Evolutionary conservation across 352 stramenopile species (phyloP), one percentile per base, ranked within the genome.

Genomic region (Phytophthora ramorum): DNA sequence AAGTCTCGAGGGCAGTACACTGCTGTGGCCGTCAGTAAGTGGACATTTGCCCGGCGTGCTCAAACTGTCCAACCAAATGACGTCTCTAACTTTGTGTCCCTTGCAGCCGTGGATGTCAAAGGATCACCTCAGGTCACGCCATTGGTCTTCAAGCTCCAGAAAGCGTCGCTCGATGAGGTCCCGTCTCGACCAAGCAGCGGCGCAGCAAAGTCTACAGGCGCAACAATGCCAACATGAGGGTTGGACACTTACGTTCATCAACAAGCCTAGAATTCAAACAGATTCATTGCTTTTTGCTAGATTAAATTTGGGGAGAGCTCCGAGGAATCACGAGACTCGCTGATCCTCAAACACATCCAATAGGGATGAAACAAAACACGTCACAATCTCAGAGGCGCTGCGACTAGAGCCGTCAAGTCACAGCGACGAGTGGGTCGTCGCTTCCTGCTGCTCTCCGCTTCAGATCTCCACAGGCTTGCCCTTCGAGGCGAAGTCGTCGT

Each of bases 401-500:
- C 26, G 19, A 50, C 38, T 40, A 37, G 12, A 65, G 26, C 30
- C 16, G 17, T 16, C 43, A 45, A 38, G 20, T 77, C 55, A 65
- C 50, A 78, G 47, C 37, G 56, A 66, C 30, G 61, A 73, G 34
- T 72, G 56, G 38, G 58, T 17, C 20, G 51, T 46, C 13, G 46
- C 53, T 7, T 54, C 62, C 64, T 65, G 43, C 58, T 64, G 49
- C 58, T 71, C 47, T 59, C 60, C 75, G 60, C 63, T 85, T 95
- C 81, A 95, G 63, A 95, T 78, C 45, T 93, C 82, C 48, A 97
- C 90, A 32, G 89, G 69, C 79, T 93, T 88, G 54, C 79, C 75
- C 78, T 95, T 90, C 14, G 83, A 91, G 53, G 90, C 90, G 70
- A 94, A 96, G 17, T 95, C 66, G 81, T 96, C 88, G 74, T 97